Conservation (phyloP, 805 yeast species). For the Suhomyces xylopsoci region DNA sequence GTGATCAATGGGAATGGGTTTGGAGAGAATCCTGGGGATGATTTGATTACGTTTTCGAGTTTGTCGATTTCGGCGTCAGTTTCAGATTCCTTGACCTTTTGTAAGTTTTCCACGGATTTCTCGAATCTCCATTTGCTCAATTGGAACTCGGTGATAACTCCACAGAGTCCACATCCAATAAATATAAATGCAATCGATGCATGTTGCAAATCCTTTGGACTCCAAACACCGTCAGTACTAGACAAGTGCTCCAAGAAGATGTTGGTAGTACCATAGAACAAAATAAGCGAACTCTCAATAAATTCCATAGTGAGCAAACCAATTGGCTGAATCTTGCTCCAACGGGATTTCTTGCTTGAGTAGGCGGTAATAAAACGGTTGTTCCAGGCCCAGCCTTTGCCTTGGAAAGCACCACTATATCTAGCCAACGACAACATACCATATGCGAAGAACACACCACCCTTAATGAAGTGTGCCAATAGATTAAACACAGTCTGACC, state of each 20-base stretch:
- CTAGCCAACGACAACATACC: slow-evolving; percentile 84
- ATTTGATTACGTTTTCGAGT: slow-evolving; percentile 16
- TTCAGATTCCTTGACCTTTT: slow-evolving; percentile 1
- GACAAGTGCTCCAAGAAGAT: slow-evolving; percentile 83
- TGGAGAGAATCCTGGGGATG: slow-evolving; percentile 76
- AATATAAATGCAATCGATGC: slow-evolving; percentile 87
- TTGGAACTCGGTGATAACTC: slow-evolving; percentile 73
- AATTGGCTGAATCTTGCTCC: slow-evolving; percentile 38
- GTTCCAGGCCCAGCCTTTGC: slow-evolving; percentile 93
- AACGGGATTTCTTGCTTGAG: slow-evolving; percentile 20
- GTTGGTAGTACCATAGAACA: slow-evolving; percentile 87
- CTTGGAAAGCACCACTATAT: slow-evolving; percentile 76
- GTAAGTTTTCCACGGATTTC: slow-evolving; percentile 27
- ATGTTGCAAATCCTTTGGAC: slow-evolving; percentile 87
- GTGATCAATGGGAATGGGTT: slow-evolving; percentile 94
- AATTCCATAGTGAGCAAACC: slow-evolving; percentile 77
- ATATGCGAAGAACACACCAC: slow-evolving; percentile 76
- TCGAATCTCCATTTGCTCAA: slow-evolving; percentile 58
- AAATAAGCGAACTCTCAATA: slow-evolving; percentile 73
- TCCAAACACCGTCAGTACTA: slow-evolving; percentile 73
- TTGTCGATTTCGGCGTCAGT: slow-evolving; percentile 7
- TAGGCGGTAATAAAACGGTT: slow-evolving; percentile 16
- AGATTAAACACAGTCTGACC: slow-evolving; percentile 69
- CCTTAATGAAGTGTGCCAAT: slow-evolving; percentile 94
- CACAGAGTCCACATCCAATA: slow-evolving; percentile 90